These are phyloP conservation scores for Cladorrhinum sp. DNA, from an alignment of 2,329 filamentous ascomycete species.

Conservation along the genomic window DNA sequence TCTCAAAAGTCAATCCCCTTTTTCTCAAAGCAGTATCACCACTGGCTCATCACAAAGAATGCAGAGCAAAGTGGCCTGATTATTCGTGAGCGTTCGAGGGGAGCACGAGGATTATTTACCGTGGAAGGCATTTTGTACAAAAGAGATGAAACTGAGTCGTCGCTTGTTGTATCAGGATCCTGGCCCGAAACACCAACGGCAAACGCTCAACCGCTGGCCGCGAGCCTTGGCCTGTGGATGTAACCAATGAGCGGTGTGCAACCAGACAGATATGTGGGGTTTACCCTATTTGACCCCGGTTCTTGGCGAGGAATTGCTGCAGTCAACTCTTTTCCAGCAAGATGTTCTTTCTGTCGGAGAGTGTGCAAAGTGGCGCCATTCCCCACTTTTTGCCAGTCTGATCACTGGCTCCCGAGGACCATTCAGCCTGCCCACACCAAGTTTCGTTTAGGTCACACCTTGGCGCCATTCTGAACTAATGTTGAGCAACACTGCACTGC, in stretches of 20 bases:
- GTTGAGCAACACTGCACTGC: neutral
- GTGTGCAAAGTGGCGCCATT: slow-evolving; percentile 34
- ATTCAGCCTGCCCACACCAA: slow-evolving; percentile 2
- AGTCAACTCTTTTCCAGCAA: no score
- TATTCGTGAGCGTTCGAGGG: neutral
- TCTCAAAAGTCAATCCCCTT: neutral
- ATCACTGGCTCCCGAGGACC: slow-evolving; percentile 22
- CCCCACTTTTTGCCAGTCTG: slow-evolving; percentile 32
- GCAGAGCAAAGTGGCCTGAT: slow-evolving; percentile 6
- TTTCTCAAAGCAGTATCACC: neutral
- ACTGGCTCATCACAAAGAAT: neutral
- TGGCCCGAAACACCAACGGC: slow-evolving; percentile 27
- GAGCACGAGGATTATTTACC: slow-evolving; percentile 1
- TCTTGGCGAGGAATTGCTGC: slow-evolving; percentile 13
- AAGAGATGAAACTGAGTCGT: slow-evolving; percentile 15
- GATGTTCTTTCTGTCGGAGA: neutral
- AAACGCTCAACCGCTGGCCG: slow-evolving; percentile 19
- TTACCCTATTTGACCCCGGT: slow-evolving; percentile 1
- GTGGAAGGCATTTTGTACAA: slow-evolving; percentile 11
- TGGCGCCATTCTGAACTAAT: neutral
- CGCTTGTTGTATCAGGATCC: slow-evolving; percentile 27
- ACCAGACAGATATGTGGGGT: neutral
- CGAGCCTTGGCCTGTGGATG: neutral
- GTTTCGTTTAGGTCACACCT: slow-evolving; percentile 8
- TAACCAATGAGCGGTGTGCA: slow-evolving; percentile 20